phyloP scores from a whole-genome alignment of 192 early-diverging fungal genomes.

The Oehlia diaphana region DNA sequence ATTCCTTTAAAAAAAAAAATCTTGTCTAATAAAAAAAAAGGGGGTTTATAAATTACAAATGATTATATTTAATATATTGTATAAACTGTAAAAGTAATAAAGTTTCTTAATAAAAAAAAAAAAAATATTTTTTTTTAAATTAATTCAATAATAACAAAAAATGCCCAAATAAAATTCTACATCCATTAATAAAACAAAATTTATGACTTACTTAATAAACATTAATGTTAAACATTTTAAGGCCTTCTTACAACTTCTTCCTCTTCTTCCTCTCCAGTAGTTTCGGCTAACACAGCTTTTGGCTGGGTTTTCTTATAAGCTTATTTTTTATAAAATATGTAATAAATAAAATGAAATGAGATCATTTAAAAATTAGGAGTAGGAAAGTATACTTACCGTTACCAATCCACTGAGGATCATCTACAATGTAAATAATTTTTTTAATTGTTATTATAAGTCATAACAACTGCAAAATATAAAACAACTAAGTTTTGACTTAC shows the following conservation, averaged over 20 bases:
- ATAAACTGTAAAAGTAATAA: too few species aligned
- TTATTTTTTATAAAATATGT: conserved; percentile 36
- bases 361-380: neutral
- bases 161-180: too few species aligned
- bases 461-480: neutral
- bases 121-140: too few species aligned
- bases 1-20: too few species aligned
- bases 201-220: neutral
- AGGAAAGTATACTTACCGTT: conserved; percentile 34
- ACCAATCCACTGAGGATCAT: conserved; percentile 83
- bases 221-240: neutral
- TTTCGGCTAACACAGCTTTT: conserved; percentile 64
- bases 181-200: too few species aligned
- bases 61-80: too few species aligned
- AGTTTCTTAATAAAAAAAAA: too few species aligned
- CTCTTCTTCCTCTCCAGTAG: conserved; percentile 61
- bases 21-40: too few species aligned
- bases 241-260: conserved; percentile 35
- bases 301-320: conserved; percentile 81
- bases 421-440: conserved; percentile 6
- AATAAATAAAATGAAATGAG: neutral
- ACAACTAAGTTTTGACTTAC: neutral
- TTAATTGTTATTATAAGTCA: neutral
- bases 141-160: too few species aligned
- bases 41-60: too few species aligned